Conservation (phyloP, 495 filamentous ascomycete genomes). For the Amniculicola lignicola region DNA sequence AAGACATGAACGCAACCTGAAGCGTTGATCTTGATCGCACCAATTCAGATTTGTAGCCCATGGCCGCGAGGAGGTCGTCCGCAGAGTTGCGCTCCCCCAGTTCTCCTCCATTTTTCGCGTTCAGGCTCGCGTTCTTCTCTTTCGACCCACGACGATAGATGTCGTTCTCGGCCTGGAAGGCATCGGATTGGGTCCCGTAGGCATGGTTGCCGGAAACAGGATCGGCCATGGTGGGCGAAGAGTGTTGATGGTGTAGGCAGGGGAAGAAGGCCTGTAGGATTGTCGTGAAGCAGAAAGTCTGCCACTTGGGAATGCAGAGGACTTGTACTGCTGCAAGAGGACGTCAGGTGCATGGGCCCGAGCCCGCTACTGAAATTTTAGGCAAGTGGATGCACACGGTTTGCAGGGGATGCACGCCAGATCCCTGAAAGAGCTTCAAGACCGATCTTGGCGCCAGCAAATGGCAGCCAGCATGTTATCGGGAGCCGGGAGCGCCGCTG, state of each 20-base stretch:
- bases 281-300: background rate
- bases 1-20: conserved; percentile 58
- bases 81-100: conserved; percentile 33
- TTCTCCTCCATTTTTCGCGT: conserved; percentile 3
- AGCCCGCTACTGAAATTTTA: conserved; percentile 7
- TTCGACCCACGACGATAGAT: conserved; percentile 11
- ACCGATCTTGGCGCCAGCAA: too few relatives aligned
- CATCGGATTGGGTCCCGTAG: conserved; percentile 17
- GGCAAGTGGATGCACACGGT: conserved; percentile 2
- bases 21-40: conserved; percentile 52
- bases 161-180: conserved; percentile 16
- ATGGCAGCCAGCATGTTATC: too few relatives aligned
- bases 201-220: background rate
- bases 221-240: conserved; percentile 19
- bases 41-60: conserved; percentile 54
- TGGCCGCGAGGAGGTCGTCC: conserved; percentile 50
- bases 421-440: conserved; percentile 5
- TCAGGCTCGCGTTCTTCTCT: conserved; percentile 22
- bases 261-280: background rate
- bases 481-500: too few relatives aligned
- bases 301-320: background rate
- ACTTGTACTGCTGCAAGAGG: conserved; percentile 1
- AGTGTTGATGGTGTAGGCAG: background rate
- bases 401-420: background rate
- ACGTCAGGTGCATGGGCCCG: conserved; percentile 13